Evolutionary conservation across 2,329 filamentous ascomycete species (phyloP), one percentile per base, ranked within the genome.

Genomic region (Aspergillus thermomutatus): DNA sequence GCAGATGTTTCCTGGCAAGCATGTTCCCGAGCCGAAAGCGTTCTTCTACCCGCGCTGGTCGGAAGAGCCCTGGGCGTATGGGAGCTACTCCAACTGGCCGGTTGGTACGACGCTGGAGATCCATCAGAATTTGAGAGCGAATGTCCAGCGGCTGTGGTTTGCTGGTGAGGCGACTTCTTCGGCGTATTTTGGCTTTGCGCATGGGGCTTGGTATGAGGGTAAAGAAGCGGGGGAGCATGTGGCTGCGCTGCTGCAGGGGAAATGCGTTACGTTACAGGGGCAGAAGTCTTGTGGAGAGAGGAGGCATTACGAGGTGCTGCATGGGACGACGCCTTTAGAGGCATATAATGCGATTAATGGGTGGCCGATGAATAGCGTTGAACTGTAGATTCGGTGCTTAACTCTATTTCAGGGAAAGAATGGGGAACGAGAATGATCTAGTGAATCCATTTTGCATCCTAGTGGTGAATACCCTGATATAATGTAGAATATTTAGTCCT

Each of bases 51-150:
- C 86, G 0, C 77, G 83, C 26, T 87, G 84, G 84, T 82, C 70
- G 8, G 63, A 66, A 5, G 72, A 70, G 34, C 78, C 78, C 1
- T 81, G 80, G 80, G 64, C 78, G 0, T 83, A 80, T 53, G 86
- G 87, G 1, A 85, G 82, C n/a, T 89, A 87, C 70, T 86, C 83
- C 37, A 88, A 88, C 67, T 89, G 86, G 87, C 86, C 86, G 0
- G 73, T 80, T 0, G 83, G 83, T 0, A 83, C 84, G 49, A 86
- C 83, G 0, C 73, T 89, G 0, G 82, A 88, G 64, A 83, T 79
- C 73, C 86, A 89, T 61, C 82, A 89, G 66, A 88, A 89, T 61
- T 75, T 89, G 8, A 80, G 87, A 1, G 84, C 86, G 17, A 88
- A 87, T 57, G 71, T 87, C 0, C 79, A 80, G 3, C 72, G 83